These are phyloP conservation scores for Cornus suecica DNA, from an alignment of 148 eudicot species.

Conservation along the genomic window DNA sequence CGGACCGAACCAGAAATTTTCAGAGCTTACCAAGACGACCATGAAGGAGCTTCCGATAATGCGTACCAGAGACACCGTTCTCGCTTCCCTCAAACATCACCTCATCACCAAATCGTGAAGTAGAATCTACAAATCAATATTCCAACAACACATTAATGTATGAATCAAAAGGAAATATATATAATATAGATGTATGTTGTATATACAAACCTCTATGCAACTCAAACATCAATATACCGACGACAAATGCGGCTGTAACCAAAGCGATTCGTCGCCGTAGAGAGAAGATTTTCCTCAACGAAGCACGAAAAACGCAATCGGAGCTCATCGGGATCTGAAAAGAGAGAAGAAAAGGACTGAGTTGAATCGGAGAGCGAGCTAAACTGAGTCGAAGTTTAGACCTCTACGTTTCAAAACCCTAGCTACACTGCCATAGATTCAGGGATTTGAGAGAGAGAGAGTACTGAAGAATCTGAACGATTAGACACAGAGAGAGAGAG, in stretches of 20 bases:
- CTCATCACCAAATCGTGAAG: not conserved
- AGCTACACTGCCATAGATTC: not conserved
- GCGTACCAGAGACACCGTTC: conserved; percentile 19
- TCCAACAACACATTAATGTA: not conserved
- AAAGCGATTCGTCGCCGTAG: conserved; percentile 29
- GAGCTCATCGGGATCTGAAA: not conserved
- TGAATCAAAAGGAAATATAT: not conserved
- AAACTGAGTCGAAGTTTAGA: not conserved
- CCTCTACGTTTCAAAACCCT: not conserved
- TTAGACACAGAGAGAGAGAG: conserved; percentile 7
- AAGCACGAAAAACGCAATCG: not conserved
- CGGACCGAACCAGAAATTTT: not conserved
- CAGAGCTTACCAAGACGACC: conserved; percentile 31
- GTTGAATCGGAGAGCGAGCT: conserved; percentile 16
- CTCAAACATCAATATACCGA: conserved; percentile 23
- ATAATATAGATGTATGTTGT: not conserved
- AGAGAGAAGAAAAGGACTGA: not conserved
- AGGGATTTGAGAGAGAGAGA: not conserved
- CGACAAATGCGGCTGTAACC: conserved; percentile 34
- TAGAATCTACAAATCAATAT: not conserved
- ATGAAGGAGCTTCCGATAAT: conserved; percentile 57
- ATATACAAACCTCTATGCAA: conserved; percentile 21
- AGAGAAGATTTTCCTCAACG: not conserved
- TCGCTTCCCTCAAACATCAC: conserved; percentile 3
- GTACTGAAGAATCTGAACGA: not conserved